Conservation (phyloP, 768 basidiomycete species). For the Lentinula sp. region DNA sequence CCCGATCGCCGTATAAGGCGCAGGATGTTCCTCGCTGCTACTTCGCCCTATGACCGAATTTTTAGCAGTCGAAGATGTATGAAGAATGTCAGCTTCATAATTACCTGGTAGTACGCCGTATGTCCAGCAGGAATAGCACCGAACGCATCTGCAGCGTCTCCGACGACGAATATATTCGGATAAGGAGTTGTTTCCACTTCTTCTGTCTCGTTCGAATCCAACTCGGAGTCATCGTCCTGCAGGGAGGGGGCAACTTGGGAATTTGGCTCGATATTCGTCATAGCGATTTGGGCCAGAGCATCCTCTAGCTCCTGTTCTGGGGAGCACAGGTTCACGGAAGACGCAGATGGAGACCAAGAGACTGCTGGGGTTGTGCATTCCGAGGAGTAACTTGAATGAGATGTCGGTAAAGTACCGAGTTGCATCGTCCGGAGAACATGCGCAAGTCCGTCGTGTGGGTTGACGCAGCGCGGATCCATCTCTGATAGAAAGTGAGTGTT, state of each 20-base stretch:
- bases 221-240: neutral
- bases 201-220: neutral
- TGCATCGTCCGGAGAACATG: slow-evolving; percentile 49
- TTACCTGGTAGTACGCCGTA: slow-evolving; percentile 45
- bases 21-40: slow-evolving; percentile 52
- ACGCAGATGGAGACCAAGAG: neutral
- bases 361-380: neutral
- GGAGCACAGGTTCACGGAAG: neutral
- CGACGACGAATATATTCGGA: slow-evolving; percentile 54
- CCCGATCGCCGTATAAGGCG: slow-evolving; percentile 30
- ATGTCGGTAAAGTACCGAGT: slow-evolving; percentile 21
- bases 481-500: slow-evolving; percentile 42
- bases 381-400: neutral
- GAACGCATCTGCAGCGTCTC: slow-evolving; percentile 60
- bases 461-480: slow-evolving; percentile 36
- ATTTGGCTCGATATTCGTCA: neutral
- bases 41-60: slow-evolving; percentile 24
- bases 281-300: neutral
- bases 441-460: slow-evolving; percentile 29
- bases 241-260: too few relatives aligned
- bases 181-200: slow-evolving; percentile 26
- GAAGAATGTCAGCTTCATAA: neutral
- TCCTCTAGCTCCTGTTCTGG: neutral
- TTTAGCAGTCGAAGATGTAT: neutral
- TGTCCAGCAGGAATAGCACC: slow-evolving; percentile 59